phyloP scores from a whole-genome alignment of 192 early-diverging fungal species.

The Lunasporangiospora selenospora region DNA sequence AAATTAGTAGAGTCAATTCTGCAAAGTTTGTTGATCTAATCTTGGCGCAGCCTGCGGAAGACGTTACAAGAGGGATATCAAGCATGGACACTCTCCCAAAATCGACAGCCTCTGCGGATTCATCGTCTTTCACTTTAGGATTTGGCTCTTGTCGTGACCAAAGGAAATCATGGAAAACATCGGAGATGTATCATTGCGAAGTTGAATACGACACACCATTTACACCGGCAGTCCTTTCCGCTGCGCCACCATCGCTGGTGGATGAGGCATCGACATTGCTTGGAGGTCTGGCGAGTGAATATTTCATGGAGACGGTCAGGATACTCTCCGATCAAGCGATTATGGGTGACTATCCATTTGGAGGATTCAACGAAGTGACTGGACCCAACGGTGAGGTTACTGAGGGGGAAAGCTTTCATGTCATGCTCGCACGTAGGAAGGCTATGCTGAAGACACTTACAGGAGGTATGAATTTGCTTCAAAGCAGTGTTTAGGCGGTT shows the following conservation, averaged over 20 bases:
- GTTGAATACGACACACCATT: slow-evolving; percentile 45
- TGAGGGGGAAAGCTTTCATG: slow-evolving; percentile 55
- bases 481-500: too few relatives aligned
- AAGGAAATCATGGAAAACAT: slow-evolving; percentile 1
- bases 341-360: slow-evolving; percentile 61
- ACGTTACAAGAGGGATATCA: not conserved
- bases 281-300: slow-evolving; percentile 26
- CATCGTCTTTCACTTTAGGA: too few relatives aligned
- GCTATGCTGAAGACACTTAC: slow-evolving; percentile 44
- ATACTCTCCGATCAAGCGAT: slow-evolving; percentile 58
- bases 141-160: too few relatives aligned
- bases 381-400: slow-evolving; percentile 54
- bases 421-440: slow-evolving; percentile 53
- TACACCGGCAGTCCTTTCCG: slow-evolving; percentile 20
- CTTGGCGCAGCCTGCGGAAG: slow-evolving; percentile 2
- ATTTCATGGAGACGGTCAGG: slow-evolving; percentile 45
- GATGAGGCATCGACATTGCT: slow-evolving; percentile 12
- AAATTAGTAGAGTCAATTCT: slow-evolving; percentile 24
- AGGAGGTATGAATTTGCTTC: too few relatives aligned
- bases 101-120: too few relatives aligned
- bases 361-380: slow-evolving; percentile 51
- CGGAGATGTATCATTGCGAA: slow-evolving; percentile 21
- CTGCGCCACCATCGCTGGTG: slow-evolving; percentile 40
- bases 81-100: too few relatives aligned
- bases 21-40: slow-evolving; percentile 24